phyloP scores from a whole-genome alignment of 306 rosid genomes.

The Prosopis cineraria region DNA sequence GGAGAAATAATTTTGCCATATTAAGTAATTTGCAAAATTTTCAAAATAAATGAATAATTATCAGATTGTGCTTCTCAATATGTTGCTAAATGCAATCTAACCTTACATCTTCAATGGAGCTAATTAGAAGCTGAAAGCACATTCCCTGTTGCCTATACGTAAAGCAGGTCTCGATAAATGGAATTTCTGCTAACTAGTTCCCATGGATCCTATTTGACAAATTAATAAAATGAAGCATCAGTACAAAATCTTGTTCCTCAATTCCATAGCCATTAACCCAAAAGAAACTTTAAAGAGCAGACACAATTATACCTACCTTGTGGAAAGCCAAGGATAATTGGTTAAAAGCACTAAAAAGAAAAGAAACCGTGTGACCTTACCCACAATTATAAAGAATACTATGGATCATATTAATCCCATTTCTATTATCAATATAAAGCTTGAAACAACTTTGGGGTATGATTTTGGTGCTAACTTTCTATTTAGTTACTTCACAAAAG shows the following conservation, averaged over 20 bases:
- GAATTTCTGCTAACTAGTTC: conserved; percentile 75
- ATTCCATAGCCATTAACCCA: neutral
- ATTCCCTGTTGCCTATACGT: conserved; percentile 68
- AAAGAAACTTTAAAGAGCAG: neutral
- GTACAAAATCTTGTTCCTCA: neutral
- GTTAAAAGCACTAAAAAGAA: neutral
- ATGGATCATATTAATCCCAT: conserved; percentile 62
- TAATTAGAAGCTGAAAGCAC: conserved; percentile 64
- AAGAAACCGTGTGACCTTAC: conserved; percentile 45
- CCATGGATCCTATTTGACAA: conserved; percentile 66
- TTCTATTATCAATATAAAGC: conserved; percentile 60
- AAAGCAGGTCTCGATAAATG: conserved; percentile 66
- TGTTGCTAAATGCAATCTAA: conserved; percentile 1
- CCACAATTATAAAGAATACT: conserved; percentile 65
- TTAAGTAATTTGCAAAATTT: neutral
- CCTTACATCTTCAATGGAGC: conserved; percentile 64
- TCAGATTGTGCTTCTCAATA: neutral
- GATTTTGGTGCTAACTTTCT: neutral
- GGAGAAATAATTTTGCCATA: neutral
- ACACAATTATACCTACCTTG: no score
- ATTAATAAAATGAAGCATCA: conserved; percentile 28
- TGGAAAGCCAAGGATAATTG: neutral
- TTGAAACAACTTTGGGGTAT: conserved; percentile 54
- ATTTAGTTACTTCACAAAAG: neutral
- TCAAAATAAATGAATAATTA: conserved; percentile 1